phyloP scores from a whole-genome alignment of 1,139 yeast genomes.

The Lodderomyces metapsilosis region DNA sequence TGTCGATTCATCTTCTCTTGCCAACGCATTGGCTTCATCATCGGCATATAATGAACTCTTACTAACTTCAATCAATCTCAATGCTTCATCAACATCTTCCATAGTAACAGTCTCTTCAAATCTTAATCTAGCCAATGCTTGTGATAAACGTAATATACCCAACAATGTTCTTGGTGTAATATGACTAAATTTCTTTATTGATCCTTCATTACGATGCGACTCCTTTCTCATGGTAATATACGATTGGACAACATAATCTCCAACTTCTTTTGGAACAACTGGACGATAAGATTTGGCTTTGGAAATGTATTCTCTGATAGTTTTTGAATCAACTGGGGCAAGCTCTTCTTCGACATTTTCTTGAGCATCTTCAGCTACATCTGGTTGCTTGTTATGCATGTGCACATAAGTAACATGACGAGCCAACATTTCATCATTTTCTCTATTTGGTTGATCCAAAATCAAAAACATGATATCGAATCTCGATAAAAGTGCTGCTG shows the following conservation, averaged over 20 bases:
- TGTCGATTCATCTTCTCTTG: conserved; percentile 51
- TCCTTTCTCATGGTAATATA: conserved; percentile 93
- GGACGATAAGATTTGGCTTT: conserved; percentile 87
- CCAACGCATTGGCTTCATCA: conserved; percentile 27
- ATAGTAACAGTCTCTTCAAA: conserved; percentile 68
- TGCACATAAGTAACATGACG: conserved; percentile 94
- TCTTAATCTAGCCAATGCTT: conserved; percentile 89
- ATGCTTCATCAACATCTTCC: conserved; percentile 93
- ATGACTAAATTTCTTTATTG: conserved; percentile 77
- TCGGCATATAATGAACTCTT: conserved; percentile 73
- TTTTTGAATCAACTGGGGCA: conserved; percentile 73
- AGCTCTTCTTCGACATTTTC: conserved; percentile 42
- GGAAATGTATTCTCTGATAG: conserved; percentile 86
- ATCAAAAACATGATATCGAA: conserved; percentile 87
- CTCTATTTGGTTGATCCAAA: conserved; percentile 80
- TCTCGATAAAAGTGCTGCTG: conserved; percentile 94
- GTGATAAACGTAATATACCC: conserved; percentile 89
- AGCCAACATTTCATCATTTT: conserved; percentile 82
- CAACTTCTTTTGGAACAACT: conserved; percentile 79
- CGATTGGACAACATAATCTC: conserved; percentile 82
- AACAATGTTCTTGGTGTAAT: conserved; percentile 93
- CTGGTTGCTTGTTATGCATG: conserved; percentile 88
- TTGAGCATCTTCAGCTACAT: conserved; percentile 13
- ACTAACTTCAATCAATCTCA: conserved; percentile 81
- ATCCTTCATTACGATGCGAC: conserved; percentile 74